Conservation (phyloP, 176 grass and related monocot genomes). For the Luzula sylvatica region DNA sequence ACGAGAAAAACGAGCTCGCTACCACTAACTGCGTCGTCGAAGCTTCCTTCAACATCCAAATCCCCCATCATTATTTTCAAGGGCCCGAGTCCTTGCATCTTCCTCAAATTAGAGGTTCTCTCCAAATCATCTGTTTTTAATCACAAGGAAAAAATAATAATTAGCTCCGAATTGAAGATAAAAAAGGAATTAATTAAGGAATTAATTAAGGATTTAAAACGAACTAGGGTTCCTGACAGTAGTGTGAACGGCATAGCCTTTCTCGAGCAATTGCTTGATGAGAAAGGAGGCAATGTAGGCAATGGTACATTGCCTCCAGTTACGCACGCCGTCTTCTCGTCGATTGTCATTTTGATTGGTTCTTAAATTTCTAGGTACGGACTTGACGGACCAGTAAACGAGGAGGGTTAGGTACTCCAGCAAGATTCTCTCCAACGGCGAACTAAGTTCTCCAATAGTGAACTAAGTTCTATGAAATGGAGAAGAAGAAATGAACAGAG, state of each 20-base stretch:
- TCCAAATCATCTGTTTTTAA: conserved; percentile 26
- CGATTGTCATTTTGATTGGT: background rate
- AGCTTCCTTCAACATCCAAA: conserved; percentile 54
- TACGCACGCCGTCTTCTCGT: conserved; percentile 40
- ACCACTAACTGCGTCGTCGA: conserved; percentile 38
- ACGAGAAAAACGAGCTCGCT: conserved; percentile 53
- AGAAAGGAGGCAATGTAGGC: conserved; percentile 44
- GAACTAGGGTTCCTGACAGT: conserved; percentile 58
- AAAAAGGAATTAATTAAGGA: too few species aligned
- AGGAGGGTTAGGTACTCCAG: too few species aligned
- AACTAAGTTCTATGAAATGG: too few species aligned
- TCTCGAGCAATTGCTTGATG: conserved; percentile 53
- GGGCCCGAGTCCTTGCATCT: conserved; percentile 35
- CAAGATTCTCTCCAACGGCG: too few species aligned
- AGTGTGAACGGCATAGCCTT: conserved; percentile 40
- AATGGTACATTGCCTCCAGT: conserved; percentile 64
- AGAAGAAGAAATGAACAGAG: too few species aligned
- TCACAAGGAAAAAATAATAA: background rate
- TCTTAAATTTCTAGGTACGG: too few species aligned
- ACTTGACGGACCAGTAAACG: too few species aligned
- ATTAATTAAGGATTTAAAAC: background rate
- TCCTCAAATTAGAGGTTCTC: conserved; percentile 32
- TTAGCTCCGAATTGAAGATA: background rate
- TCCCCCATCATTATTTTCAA: conserved; percentile 34
- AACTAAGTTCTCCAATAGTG: too few species aligned